Percentiles rank a stretch among this genome's conserved stretches.
These are phyloP conservation scores for Kluyveromyces nonfermentans DNA, from an alignment of 805 yeast species.

Conservation along the genomic window DNA sequence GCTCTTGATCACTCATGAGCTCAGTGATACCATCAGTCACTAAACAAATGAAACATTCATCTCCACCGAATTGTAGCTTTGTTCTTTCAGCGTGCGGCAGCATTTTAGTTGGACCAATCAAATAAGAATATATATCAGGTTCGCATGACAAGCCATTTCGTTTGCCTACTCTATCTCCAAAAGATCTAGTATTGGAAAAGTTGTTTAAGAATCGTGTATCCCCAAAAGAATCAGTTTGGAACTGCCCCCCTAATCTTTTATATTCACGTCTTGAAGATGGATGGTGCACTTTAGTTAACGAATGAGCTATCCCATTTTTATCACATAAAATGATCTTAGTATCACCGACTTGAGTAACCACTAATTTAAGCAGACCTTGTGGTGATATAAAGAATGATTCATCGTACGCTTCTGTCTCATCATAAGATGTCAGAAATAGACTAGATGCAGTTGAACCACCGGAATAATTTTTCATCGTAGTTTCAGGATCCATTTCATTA, in stretches of 20 bases:
- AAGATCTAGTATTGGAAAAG: conserved; percentile 86
- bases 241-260: conserved; percentile 53
- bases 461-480: conserved; percentile 24
- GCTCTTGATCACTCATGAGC: conserved; percentile 77
- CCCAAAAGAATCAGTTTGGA: conserved; percentile 84
- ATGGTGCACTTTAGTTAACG: conserved; percentile 75
- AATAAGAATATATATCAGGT: conserved; percentile 69
- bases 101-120: conserved; percentile 51
- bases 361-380: conserved; percentile 53
- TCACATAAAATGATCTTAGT: conserved; percentile 84
- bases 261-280: conserved; percentile 78
- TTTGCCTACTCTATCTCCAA: conserved; percentile 82
- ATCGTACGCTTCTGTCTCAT: conserved; percentile 16
- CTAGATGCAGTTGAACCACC: conserved; percentile 73
- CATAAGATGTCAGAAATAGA: conserved; percentile 35
- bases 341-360: conserved; percentile 89
- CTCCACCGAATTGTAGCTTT: conserved; percentile 54
- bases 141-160: conserved; percentile 82
- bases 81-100: conserved; percentile 31
- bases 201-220: conserved; percentile 69
- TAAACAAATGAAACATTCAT: conserved; percentile 76
- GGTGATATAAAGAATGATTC: conserved; percentile 40
- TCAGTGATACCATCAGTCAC: conserved; percentile 85
- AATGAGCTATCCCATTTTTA: conserved; percentile 65
- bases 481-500: conserved; percentile 8